Percentiles rank a stretch among this genome's conserved stretches.
Evolutionary conservation across 1,139 yeast genomes (phyloP).

Genomic region (Pichiaceae sp.): DNA sequence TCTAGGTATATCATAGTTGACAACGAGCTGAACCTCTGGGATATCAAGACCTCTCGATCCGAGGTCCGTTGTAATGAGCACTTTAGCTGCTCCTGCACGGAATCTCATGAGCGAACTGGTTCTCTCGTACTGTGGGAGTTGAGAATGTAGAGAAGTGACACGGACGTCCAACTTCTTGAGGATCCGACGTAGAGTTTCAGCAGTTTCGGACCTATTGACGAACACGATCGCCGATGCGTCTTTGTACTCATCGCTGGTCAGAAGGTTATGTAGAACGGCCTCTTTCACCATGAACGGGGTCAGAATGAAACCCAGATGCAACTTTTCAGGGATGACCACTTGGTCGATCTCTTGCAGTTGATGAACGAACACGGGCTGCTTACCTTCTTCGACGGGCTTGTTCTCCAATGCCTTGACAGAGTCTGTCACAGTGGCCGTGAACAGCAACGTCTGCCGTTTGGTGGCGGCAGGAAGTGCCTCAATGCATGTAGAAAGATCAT

Average conservation of each 20-base stretch:
- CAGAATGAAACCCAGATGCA: constrained; percentile 46
- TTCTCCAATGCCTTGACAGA: constrained; percentile 77
- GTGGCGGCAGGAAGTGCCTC: constrained; percentile 60
- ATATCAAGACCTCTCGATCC: constrained; percentile 97
- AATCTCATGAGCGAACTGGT: constrained; percentile 86
- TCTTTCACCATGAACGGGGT: constrained; percentile 86
- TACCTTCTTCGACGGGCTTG: constrained; percentile 51
- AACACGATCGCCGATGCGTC: constrained; percentile 74
- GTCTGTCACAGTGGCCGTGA: constrained; percentile 95
- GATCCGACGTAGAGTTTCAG: constrained; percentile 76
- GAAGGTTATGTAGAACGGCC: constrained; percentile 67
- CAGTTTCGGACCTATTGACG: constrained; percentile 84
- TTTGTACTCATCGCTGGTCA: constrained; percentile 53
- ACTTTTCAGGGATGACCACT: constrained; percentile 72
- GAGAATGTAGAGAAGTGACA: constrained; percentile 88
- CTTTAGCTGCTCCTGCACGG: constrained; percentile 89
- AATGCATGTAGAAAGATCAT: constrained; percentile 69
- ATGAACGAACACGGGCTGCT: constrained; percentile 64
- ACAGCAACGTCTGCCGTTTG: constrained; percentile 76
- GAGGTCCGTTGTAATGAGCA: constrained; percentile 89
- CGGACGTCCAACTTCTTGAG: constrained; percentile 65
- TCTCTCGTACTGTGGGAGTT: constrained; percentile 89
- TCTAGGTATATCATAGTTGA: constrained; percentile 89
- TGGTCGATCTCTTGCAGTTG: constrained; percentile 69
- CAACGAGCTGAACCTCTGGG: constrained; percentile 81